Base-by-base conservation (phyloP, 2,329 filamentous ascomycete species). In the Cercospora beticola region DNA sequence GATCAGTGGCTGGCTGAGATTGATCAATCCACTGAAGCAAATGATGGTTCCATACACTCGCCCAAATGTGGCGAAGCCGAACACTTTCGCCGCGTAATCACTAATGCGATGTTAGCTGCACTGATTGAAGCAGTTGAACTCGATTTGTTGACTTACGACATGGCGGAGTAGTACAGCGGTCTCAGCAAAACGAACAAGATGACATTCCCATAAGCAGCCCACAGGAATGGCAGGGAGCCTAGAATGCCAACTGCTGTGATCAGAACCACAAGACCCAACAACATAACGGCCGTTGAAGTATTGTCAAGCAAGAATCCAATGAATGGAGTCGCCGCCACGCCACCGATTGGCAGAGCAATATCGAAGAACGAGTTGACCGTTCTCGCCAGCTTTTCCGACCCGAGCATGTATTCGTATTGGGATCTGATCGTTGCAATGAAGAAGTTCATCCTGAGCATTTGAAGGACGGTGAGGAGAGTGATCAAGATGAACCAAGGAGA, bases 11-110 rank as follows among this genome's bases (percentile, higher is more conserved):
- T 97, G 93, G 4, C 88, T 88, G 74, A 97, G 92, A 80, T 96
- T 97, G 74, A 94, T 85, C 0, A 97, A 78, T 0, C 94, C 93
- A 0, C 92, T 89, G 3, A 95, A 82, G 80, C 92, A 95, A 74
- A 97, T 96, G 73, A 96, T 92, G 30, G 93, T 86, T 23, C 93
- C 93, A 79, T 97, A 97, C 21, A 97, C 92, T 62, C 92, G 95
- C 54, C 93, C 94, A 74, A 97, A 97, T 0, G 93, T 97, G 70
- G 89, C 86, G 81, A 97, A 97, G n/a, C 93, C 93, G 78, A 97
- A 97, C 46, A 97, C 92, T 81, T 97, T 97, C 67, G 92, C 92
- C 10, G 89, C 88, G 78, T 96, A 97, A 81, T 97, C 93, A 57
- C 74, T 76, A 63, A 40, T 54, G 6, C 14, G 6, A 54, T 23